These are phyloP conservation scores for Scopulariopsis brevicaulis DNA, from an alignment of 2,329 filamentous ascomycete genomes.

Conservation along the genomic window DNA sequence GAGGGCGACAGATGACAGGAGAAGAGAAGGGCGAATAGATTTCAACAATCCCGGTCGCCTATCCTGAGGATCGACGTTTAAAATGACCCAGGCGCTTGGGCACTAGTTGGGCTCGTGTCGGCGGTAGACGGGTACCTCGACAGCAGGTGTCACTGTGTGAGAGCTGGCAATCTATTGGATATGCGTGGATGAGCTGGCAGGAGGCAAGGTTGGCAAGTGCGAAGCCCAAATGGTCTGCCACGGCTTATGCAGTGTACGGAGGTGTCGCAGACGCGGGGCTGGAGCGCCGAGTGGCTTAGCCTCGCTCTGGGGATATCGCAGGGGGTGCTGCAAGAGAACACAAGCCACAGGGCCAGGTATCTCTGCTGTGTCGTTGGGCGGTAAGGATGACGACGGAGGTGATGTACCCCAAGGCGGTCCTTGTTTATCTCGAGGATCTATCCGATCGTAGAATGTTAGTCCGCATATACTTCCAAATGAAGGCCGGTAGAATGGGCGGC, in stretches of 20 bases:
- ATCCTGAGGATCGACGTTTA: slow-evolving; percentile 18
- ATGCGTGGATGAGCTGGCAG: slow-evolving; percentile 53
- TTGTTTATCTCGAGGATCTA: neutral
- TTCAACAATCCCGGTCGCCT: slow-evolving; percentile 8
- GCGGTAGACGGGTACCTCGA: slow-evolving; percentile 31
- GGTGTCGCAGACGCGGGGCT: slow-evolving; percentile 27
- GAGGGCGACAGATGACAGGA: slow-evolving; percentile 1
- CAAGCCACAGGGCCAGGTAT: neutral
- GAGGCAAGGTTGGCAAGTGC: slow-evolving; percentile 35
- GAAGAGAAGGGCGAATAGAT: slow-evolving; percentile 8
- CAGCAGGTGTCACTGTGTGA: slow-evolving; percentile 32
- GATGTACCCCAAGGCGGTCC: neutral
- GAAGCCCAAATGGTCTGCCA: slow-evolving; percentile 40
- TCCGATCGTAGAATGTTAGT: neutral
- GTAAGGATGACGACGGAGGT: neutral
- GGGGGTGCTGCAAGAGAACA: slow-evolving; percentile 7
- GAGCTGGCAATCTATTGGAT: slow-evolving; percentile 40
- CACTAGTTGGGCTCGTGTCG: slow-evolving; percentile 33
- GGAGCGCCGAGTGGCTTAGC: slow-evolving; percentile 18
- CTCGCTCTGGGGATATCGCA: neutral
- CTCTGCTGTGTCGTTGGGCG: neutral
- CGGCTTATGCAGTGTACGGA: slow-evolving; percentile 48
- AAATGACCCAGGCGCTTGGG: slow-evolving; percentile 23
- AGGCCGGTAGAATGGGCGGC: neutral
- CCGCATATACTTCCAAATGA: neutral